Conservation (phyloP, 2,329 filamentous ascomycete species). For the Aurifilum marmelostoma region DNA sequence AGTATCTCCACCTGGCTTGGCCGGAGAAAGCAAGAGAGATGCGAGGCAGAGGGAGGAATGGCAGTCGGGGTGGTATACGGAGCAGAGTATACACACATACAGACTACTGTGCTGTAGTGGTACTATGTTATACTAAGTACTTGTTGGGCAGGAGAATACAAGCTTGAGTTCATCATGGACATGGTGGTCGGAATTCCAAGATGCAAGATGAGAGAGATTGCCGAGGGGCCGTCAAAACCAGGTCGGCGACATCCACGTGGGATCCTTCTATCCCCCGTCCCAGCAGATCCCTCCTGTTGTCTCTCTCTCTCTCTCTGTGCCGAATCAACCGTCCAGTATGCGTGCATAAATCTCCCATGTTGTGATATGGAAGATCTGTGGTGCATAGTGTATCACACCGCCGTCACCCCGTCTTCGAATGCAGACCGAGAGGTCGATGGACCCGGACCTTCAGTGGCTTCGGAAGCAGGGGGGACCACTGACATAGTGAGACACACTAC, state of each 20-base stretch:
- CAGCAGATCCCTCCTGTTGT: background rate
- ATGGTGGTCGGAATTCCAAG: background rate
- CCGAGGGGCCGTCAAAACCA: background rate
- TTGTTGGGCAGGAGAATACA: background rate
- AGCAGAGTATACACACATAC: background rate
- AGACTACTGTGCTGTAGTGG: too few species aligned
- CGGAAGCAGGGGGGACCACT: background rate
- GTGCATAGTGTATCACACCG: background rate
- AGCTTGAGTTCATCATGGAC: background rate
- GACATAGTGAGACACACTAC: background rate
- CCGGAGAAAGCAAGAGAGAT: too few species aligned
- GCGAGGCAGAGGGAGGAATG: background rate
- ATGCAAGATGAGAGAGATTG: too few species aligned
- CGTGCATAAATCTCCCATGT: background rate
- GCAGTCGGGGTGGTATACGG: background rate
- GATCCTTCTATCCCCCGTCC: background rate
- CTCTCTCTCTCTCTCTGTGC: background rate
- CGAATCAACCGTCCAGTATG: too few species aligned
- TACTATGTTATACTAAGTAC: background rate
- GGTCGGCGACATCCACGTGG: background rate
- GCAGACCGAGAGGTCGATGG: background rate
- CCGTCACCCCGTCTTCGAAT: background rate
- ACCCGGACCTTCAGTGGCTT: too few species aligned
- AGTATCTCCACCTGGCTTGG: background rate
- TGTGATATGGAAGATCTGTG: background rate